These are phyloP conservation scores for Capronia coronata DNA, from an alignment of 2,329 filamentous ascomycete species.

Conservation along the genomic window DNA sequence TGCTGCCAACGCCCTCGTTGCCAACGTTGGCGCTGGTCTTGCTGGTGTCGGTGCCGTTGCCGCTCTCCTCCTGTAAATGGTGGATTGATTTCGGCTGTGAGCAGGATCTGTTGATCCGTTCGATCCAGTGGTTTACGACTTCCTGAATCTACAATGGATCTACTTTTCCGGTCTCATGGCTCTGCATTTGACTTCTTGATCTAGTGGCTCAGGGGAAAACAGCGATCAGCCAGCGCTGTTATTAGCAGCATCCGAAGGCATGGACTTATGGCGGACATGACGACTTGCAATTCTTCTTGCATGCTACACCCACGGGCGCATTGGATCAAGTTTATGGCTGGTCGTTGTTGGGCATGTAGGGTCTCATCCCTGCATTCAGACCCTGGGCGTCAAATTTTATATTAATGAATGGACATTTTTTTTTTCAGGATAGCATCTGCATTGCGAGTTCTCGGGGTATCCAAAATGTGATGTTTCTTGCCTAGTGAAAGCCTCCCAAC, in stretches of 20 bases:
- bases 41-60: slow-evolving; percentile 29
- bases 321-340: slow-evolving; percentile 7
- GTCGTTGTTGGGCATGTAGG: slow-evolving; percentile 14
- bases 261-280: slow-evolving; percentile 14
- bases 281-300: slow-evolving; percentile 7
- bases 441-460: slow-evolving; percentile 15
- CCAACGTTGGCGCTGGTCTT: slow-evolving; percentile 28
- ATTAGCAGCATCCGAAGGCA: neutral
- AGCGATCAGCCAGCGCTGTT: slow-evolving; percentile 2
- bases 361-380: slow-evolving; percentile 10
- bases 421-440: slow-evolving; percentile 21
- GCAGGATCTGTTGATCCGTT: neutral
- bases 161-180: slow-evolving; percentile 4
- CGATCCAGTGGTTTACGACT: too few relatives aligned
- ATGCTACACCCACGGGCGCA: slow-evolving; percentile 6
- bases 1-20: slow-evolving; percentile 26
- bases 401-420: slow-evolving; percentile 17
- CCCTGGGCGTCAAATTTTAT: slow-evolving; percentile 15
- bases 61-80: slow-evolving; percentile 28
- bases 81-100: slow-evolving; percentile 8
- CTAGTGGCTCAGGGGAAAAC: slow-evolving; percentile 4
- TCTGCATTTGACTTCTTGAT: slow-evolving; percentile 20
- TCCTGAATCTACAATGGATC: too few relatives aligned
- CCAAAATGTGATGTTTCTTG: slow-evolving; percentile 16
- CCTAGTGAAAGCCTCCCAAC: too few relatives aligned